Percentiles rank a stretch among this genome's conserved stretches.
Conservation (phyloP, 2,329 filamentous ascomycete genomes). For the Hypoxylon sp. region DNA sequence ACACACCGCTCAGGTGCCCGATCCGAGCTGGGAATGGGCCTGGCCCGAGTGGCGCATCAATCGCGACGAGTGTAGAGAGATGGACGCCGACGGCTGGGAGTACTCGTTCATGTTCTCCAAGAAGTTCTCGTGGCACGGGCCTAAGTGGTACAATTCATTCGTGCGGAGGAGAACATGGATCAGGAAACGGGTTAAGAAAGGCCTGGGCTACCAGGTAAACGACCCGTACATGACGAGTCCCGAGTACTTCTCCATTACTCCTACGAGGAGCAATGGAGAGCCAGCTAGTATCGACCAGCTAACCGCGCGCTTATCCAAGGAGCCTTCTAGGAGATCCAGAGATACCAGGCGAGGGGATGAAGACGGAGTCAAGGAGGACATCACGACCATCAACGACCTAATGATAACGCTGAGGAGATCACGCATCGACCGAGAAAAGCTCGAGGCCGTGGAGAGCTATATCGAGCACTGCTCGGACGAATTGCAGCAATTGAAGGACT, state of each 20-base stretch:
- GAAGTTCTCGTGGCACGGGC: conserved; percentile 86
- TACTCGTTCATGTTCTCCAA: conserved; percentile 90
- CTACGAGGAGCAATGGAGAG: conserved; percentile 56
- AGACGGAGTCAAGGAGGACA: conserved; percentile 59
- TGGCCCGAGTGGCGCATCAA: conserved; percentile 75
- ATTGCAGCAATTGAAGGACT: conserved; percentile 77
- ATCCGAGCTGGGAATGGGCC: conserved; percentile 94
- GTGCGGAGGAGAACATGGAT: conserved; percentile 93
- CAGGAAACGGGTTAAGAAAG: conserved; percentile 78
- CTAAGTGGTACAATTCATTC: conserved; percentile 94
- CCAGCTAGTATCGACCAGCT: conserved; percentile 44
- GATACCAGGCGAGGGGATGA: conserved; percentile 47
- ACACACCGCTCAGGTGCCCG: conserved; percentile 89
- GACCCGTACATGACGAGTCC: conserved; percentile 76
- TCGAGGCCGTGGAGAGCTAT: conserved; percentile 85
- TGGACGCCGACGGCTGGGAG: conserved; percentile 92
- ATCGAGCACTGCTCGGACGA: conserved; percentile 82
- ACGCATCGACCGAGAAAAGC: conserved; percentile 90
- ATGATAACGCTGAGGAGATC: conserved; percentile 75
- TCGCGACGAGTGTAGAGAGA: conserved; percentile 76
- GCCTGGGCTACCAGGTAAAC: conserved; percentile 56
- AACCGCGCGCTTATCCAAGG: conserved; percentile 51
- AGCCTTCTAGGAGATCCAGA: conserved; percentile 50
- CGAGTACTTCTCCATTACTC: conserved; percentile 83
- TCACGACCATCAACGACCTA: conserved; percentile 75